Percentiles rank a stretch among this genome's conserved stretches.
These are phyloP conservation scores for Cystofilobasidium capitatum DNA, from an alignment of 768 basidiomycete species.

Conservation along the genomic window DNA sequence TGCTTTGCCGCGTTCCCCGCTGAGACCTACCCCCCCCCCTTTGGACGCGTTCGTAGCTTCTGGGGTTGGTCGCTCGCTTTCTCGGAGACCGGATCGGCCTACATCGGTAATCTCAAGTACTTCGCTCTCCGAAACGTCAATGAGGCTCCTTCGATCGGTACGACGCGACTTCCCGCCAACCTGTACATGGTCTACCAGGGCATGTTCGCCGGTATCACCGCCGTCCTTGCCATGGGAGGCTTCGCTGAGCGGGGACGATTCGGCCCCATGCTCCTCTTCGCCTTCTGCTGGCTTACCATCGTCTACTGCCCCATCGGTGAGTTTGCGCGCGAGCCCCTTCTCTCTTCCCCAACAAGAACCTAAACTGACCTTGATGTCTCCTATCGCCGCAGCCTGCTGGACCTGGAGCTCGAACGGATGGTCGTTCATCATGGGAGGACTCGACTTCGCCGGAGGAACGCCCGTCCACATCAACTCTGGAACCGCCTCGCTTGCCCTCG, in stretches of 20 bases:
- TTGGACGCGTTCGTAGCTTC: slow-evolving; percentile 43
- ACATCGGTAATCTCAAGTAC: slow-evolving; percentile 74
- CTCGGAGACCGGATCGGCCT: slow-evolving; percentile 51
- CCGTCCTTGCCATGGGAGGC: slow-evolving; percentile 40
- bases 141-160: slow-evolving; percentile 49
- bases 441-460: slow-evolving; percentile 26
- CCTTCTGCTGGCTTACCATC: slow-evolving; percentile 73
- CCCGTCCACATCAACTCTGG: slow-evolving; percentile 90
- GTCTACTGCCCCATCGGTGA: slow-evolving; percentile 62
- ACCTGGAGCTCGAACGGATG: slow-evolving; percentile 69
- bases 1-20: background rate
- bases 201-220: slow-evolving; percentile 33
- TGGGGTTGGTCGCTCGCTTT: slow-evolving; percentile 88
- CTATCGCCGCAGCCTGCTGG: slow-evolving; percentile 71
- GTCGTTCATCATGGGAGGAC: slow-evolving; percentile 54
- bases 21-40: background rate
- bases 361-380: background rate
- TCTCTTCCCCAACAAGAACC: background rate
- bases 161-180: slow-evolving; percentile 67
- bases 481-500: slow-evolving; percentile 72
- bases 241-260: slow-evolving; percentile 80
- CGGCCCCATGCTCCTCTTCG: slow-evolving; percentile 63
- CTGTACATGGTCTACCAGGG: slow-evolving; percentile 50
- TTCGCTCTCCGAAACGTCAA: slow-evolving; percentile 46
- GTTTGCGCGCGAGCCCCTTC: background rate